Evolutionary conservation across 495 filamentous ascomycete genomes (phyloP).

Genomic region (Cudoniella acicularis): DNA sequence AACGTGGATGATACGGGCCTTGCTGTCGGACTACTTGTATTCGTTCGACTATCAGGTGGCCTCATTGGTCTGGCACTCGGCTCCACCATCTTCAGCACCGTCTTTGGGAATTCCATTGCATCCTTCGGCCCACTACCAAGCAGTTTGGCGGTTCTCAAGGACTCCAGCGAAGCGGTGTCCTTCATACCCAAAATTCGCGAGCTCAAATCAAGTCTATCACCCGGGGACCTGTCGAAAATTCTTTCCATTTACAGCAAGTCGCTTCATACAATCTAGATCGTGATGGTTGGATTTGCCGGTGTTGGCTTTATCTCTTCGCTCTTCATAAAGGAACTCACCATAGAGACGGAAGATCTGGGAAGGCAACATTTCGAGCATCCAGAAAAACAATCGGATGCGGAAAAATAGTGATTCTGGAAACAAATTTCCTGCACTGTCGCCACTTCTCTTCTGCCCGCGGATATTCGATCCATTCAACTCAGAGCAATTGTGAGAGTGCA

Average conservation of each 20-base stretch:
- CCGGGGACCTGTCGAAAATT: background rate
- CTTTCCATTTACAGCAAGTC: slow-evolving; percentile 25
- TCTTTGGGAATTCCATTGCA: slow-evolving; percentile 19
- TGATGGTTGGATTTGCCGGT: slow-evolving; percentile 29
- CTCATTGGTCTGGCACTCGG: slow-evolving; percentile 49
- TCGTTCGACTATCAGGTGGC: slow-evolving; percentile 42
- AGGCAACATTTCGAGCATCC: background rate
- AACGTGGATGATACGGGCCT: slow-evolving; percentile 33
- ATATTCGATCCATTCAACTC: too few relatives aligned
- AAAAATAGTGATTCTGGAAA: too few relatives aligned
- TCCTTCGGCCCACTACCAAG: background rate
- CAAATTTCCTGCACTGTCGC: too few relatives aligned
- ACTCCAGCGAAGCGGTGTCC: background rate
- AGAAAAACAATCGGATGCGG: too few relatives aligned
- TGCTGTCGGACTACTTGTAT: slow-evolving; percentile 40
- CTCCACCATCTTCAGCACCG: slow-evolving; percentile 44
- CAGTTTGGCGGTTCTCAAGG: background rate
- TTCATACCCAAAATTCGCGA: background rate
- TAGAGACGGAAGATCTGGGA: slow-evolving; percentile 1
- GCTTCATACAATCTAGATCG: slow-evolving; percentile 51
- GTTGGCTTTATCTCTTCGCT: background rate
- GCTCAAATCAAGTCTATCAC: background rate
- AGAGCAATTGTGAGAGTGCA: too few relatives aligned
- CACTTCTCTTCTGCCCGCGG: too few relatives aligned
- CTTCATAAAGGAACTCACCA: background rate